Evolutionary conservation across 2,329 filamentous ascomycete genomes (phyloP), one percentile per base, ranked within the genome.

Genomic region (Pseudocercospora vitis): DNA sequence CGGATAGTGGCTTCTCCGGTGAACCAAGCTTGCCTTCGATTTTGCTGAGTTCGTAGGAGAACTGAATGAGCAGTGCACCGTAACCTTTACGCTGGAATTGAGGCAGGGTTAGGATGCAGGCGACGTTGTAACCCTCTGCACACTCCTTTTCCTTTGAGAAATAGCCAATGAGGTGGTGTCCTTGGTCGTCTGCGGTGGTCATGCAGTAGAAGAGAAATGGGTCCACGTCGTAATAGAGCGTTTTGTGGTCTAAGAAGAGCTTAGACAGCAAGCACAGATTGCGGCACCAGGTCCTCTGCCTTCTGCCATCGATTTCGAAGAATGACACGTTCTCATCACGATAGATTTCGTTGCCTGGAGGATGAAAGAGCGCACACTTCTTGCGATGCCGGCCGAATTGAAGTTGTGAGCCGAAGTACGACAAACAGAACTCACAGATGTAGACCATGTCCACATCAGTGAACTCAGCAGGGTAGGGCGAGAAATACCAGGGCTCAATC

Each of bases 61-160:
- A 97, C 62, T 95, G 91, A 65, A 99, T 99, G 53, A 99, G 81
- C 9, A 99, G 79, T 55, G 90, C 86, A 19, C 95, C 94, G 65
- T 94, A 96, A 0, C 94, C 94, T 68, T 95, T 94, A 19, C 94
- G 84, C 72, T 99, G 94, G 65, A 95, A 97, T 69, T 99, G 95
- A 0, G 94, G 94, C 3, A 99, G 78, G 0, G 94, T 99, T 55
- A 99, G 78, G 70, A 99, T 99, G 81, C 95, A 99, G 3, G 94
- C 95, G 26, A 99, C 87, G 68, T 99, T 99, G 80, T 97, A 99
- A 24, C 89, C 90, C 65, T 99, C 95, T 0, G 91, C 91, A 32
- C 88, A 92, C 72, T 99, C 94, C 64, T 99, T 99, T 72, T 99
- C 94, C 70, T 99, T 99, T 52, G 89, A 95, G 72, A 99, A 99